Conservation (phyloP, 352 stramenopile genomes). For the Phytophthora fragariaefolia region DNA sequence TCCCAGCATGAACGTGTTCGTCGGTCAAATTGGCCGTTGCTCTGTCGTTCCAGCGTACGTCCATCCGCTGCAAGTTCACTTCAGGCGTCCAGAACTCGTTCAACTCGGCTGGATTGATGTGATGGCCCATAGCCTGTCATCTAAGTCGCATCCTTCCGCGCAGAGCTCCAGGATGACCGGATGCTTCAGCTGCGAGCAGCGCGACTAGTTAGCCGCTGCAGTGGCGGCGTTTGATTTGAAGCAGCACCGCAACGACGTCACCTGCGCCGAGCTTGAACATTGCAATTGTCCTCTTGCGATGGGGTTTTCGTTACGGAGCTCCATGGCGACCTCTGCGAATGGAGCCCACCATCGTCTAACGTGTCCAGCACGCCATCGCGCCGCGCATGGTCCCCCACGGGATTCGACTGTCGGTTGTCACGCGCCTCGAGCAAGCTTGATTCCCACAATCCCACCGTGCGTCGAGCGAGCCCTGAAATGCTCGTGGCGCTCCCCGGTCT, state of each 20-base stretch:
- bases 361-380: constrained; percentile 23
- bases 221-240: not conserved
- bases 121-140: no score
- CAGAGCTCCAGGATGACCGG: not conserved
- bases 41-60: constrained; percentile 24
- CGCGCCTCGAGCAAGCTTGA: constrained; percentile 33
- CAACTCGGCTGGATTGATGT: not conserved
- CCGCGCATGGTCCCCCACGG: constrained; percentile 21
- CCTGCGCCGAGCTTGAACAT: not conserved
- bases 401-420: constrained; percentile 25
- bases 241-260: not conserved
- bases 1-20: constrained; percentile 15
- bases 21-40: constrained; percentile 7
- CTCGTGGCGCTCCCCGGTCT: constrained; percentile 15
- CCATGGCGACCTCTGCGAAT: constrained; percentile 17
- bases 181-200: not conserved
- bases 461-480: constrained; percentile 7
- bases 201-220: not conserved
- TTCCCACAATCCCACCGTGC: constrained; percentile 39
- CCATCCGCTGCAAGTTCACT: constrained; percentile 13
- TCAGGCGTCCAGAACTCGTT: not conserved
- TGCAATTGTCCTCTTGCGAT: constrained; percentile 7
- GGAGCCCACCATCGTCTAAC: constrained; percentile 35
- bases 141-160: no score
- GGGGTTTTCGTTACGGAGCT: no score